A percentile compares a stretch with the other conserved stretches of the same genome.
Conservation (phyloP, 306 rosid genomes). For the Citrullus colocynthis region DNA sequence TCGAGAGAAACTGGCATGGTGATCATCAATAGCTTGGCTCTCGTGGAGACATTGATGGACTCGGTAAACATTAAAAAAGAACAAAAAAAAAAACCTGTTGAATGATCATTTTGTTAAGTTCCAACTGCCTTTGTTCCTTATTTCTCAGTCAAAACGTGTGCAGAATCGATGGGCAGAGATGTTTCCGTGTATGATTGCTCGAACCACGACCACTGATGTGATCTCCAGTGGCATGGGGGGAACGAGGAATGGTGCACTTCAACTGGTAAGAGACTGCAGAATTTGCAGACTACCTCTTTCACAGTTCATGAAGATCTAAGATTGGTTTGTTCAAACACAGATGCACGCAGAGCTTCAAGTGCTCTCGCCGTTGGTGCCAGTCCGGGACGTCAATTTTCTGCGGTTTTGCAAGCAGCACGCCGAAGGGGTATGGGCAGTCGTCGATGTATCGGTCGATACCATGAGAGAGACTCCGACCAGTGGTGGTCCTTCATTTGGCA, state of each 20-base stretch:
- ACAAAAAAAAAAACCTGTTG: not conserved
- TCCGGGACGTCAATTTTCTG: constrained; percentile 66
- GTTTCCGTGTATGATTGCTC: constrained; percentile 81
- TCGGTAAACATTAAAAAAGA: constrained; percentile 26
- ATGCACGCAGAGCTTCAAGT: constrained; percentile 97
- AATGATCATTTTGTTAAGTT: not conserved
- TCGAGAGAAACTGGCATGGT: constrained; percentile 80
- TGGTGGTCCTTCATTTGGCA: constrained; percentile 31
- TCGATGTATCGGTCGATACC: constrained; percentile 62
- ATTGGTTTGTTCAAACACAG: constrained; percentile 22
- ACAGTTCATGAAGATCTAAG: not conserved
- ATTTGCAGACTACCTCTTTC: not conserved
- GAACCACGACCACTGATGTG: constrained; percentile 61
- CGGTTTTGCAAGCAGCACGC: constrained; percentile 95
- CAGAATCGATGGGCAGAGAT: constrained; percentile 92
- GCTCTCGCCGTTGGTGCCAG: constrained; percentile 83
- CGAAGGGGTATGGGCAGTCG: constrained; percentile 96
- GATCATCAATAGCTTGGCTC: constrained; percentile 76
- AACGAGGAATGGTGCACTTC: constrained; percentile 81
- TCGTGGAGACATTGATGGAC: constrained; percentile 89
- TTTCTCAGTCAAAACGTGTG: not conserved
- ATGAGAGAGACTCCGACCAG: constrained; percentile 29
- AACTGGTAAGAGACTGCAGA: constrained; percentile 32
- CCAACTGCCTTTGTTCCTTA: not conserved
- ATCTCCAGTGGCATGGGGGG: constrained; percentile 77